phyloP scores from a whole-genome alignment of 371 early-diverging fungal genomes.

The Funneliformis caledonium region DNA sequence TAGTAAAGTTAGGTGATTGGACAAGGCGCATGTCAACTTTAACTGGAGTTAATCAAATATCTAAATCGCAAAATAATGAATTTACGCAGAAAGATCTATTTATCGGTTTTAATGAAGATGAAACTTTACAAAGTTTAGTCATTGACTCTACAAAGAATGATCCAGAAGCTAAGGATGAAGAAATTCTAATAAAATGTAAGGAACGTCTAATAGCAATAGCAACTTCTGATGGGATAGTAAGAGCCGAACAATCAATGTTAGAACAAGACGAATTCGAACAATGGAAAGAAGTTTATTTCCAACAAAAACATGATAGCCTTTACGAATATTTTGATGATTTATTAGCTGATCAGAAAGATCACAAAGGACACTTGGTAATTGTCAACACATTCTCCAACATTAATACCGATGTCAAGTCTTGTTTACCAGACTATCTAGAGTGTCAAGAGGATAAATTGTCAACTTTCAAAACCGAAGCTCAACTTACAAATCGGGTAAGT shows the following conservation, averaged over 20 bases:
- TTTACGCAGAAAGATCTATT: conserved; percentile 17
- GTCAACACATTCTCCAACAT: conserved; percentile 37
- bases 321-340: not conserved
- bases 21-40: conserved; percentile 25
- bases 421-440: not conserved
- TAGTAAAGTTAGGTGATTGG: conserved; percentile 17
- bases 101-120: conserved; percentile 25
- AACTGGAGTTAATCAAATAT: not conserved
- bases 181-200: conserved; percentile 34
- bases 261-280: conserved; percentile 5
- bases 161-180: not conserved
- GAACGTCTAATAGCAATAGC: conserved; percentile 35
- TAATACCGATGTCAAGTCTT: conserved; percentile 23
- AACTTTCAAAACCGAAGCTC: conserved; percentile 26
- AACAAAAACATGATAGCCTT: conserved; percentile 24
- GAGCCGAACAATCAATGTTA: conserved; percentile 17
- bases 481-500: conserved; percentile 8
- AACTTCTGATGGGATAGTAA: conserved; percentile 33
- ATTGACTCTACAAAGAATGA: conserved; percentile 11
- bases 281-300: conserved; percentile 27
- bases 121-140: conserved; percentile 38
- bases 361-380: not conserved
- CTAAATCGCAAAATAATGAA: not conserved
- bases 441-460: conserved; percentile 34
- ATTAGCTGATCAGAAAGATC: conserved; percentile 2